Evolutionary conservation across 2,329 filamentous ascomycete species (phyloP).

Genomic region (Fusarium staphyleae): DNA sequence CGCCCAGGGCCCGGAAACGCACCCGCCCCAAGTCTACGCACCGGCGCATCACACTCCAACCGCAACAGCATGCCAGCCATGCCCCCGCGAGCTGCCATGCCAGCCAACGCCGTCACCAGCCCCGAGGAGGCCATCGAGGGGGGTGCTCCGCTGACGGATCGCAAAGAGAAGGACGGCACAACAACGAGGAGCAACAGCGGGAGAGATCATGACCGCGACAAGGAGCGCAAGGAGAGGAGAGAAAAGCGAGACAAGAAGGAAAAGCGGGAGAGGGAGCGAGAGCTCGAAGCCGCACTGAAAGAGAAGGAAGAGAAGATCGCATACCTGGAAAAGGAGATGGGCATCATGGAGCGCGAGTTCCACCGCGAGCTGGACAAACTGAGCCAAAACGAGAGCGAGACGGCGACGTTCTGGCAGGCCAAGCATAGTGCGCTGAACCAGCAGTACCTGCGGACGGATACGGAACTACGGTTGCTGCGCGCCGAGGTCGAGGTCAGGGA

Average conservation of each 20-base stretch:
- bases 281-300: slow-evolving; percentile 45
- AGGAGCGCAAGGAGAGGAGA: slow-evolving; percentile 38
- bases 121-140: slow-evolving; percentile 40
- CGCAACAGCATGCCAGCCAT: slow-evolving; percentile 43
- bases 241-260: slow-evolving; percentile 37
- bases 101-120: slow-evolving; percentile 31
- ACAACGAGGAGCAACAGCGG: slow-evolving; percentile 46
- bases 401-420: slow-evolving; percentile 63
- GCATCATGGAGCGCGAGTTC: slow-evolving; percentile 61
- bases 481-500: slow-evolving; percentile 58
- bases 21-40: slow-evolving; percentile 27
- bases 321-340: slow-evolving; percentile 60
- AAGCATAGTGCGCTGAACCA: slow-evolving; percentile 62
- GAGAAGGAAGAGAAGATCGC: slow-evolving; percentile 62
- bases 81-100: slow-evolving; percentile 44
- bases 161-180: slow-evolving; percentile 39
- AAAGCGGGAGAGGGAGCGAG: slow-evolving; percentile 36
- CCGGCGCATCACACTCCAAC: slow-evolving; percentile 42
- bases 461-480: slow-evolving; percentile 59
- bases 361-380: slow-evolving; percentile 60
- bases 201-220: slow-evolving; percentile 43
- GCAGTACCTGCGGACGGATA: slow-evolving; percentile 60
- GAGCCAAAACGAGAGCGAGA: slow-evolving; percentile 62
- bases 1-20: slow-evolving; percentile 45
- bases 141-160: slow-evolving; percentile 34